phyloP scores from a whole-genome alignment of 208 protist genomes.

The Hexamita inflata region DNA sequence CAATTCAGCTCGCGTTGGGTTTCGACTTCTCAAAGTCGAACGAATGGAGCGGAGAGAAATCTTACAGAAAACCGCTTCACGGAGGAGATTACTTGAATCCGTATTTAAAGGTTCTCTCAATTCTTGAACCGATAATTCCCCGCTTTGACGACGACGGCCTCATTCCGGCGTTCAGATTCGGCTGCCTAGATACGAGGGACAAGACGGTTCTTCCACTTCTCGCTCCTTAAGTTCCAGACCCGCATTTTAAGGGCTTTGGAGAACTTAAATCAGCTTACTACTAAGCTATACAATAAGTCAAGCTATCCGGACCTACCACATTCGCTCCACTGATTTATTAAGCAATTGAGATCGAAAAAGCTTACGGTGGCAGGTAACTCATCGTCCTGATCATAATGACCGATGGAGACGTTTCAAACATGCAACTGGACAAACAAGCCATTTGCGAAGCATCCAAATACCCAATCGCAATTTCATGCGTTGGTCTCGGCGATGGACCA shows the following conservation, averaged over 20 bases:
- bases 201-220: conserved; percentile 5
- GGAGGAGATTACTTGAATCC: not conserved
- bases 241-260: conserved; percentile 1
- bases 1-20: not conserved
- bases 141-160: conserved; percentile 14
- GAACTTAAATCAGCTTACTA: not conserved
- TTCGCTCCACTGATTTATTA: not conserved
- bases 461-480: not conserved
- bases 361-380: not conserved
- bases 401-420: not conserved
- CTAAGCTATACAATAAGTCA: not conserved
- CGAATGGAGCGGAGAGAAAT: conserved; percentile 1
- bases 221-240: not conserved
- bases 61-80: not conserved
- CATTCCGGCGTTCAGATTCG: conserved; percentile 16
- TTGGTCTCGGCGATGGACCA: conserved; percentile 15
- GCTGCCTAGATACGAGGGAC: conserved; percentile 12
- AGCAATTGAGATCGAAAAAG: not conserved
- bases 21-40: conserved; percentile 29
- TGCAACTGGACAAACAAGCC: not conserved
- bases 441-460: conserved; percentile 16
- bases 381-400: conserved; percentile 1
- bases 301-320: conserved; percentile 14
- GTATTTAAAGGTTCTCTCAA: not conserved
- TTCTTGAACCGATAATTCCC: not conserved